Evolutionary conservation across 2,329 filamentous ascomycete species (phyloP), one percentile per base, ranked within the genome.

Genomic region (Fusarium scirpi): DNA sequence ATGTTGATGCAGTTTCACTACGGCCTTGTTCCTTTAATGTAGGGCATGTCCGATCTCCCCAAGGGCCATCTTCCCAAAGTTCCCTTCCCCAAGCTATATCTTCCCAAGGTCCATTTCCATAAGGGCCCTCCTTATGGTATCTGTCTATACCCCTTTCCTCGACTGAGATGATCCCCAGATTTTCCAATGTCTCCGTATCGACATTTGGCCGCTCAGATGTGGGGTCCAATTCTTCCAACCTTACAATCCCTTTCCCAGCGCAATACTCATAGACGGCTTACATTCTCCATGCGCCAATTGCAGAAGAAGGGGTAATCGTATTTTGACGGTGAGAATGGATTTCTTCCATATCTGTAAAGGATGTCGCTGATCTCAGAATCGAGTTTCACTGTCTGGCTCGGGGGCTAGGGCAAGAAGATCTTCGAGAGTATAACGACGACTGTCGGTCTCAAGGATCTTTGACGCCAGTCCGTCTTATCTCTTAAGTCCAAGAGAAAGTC

Each of bases 1-100:
- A 99, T 98, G 71, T 97, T 90, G n/a, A 30, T 34, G 32, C 32
- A 34, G 15, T 34, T 25, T 47, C 3, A 15, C 3, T 7, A n/a
- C 6, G 8, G 9, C 27, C 27, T 29, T 48, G n/a, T 18, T 48
- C 27, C 12, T 30, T 0, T 5, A 48, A 48, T 18, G n/a, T 32
- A 30, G 46, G n/a, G 27, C n/a, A 12, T 30, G 46, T 48, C 20
- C 3, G 6, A 32, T n/a, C 1, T 18, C 44, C 54, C 54, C 44
- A 57, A 20, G 30, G 30, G 6, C 27, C 38, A 11, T n/a, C 4
- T 9, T n/a, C 54, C 54, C 44, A 56, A 20, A 9, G 30, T 20
- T n/a, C 34, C 3, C 7, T 6, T 15, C 24, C 53, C 53, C 43
- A 55, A 25, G 18, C 22, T 20, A 9, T 16, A 9, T 15, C 20